Conservation (phyloP, 83 land plant genomes). For the Picea mariana region DNA sequence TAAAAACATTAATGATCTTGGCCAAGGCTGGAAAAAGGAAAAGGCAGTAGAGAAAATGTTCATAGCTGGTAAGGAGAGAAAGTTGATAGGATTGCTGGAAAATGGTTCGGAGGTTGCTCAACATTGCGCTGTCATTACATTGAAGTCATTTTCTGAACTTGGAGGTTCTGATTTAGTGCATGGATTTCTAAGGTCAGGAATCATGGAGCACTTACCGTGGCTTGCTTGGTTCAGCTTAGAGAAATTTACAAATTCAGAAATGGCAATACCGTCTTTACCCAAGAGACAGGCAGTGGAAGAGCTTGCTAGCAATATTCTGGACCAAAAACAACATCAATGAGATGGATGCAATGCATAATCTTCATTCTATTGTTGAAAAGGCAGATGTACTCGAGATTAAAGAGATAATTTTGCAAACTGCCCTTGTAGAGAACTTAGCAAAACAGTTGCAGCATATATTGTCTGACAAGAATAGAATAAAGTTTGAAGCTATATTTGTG, state of each 20-base stretch:
- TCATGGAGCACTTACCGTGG: constrained; percentile 39
- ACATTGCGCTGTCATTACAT: constrained; percentile 28
- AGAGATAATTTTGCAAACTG: constrained; percentile 31
- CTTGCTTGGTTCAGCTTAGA: constrained; percentile 36
- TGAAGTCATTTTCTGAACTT: constrained; percentile 43
- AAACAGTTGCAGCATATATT: no score
- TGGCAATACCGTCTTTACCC: constrained; percentile 16
- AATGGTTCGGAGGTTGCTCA: constrained; percentile 40
- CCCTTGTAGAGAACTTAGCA: constrained; percentile 9
- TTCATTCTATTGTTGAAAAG: constrained; percentile 35
- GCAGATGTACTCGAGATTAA: constrained; percentile 25
- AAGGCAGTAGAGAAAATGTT: constrained; percentile 29
- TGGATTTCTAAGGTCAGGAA: constrained; percentile 28
- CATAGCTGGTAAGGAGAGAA: constrained; percentile 34
- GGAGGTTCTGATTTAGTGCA: constrained; percentile 26
- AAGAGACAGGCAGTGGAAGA: constrained; percentile 28
- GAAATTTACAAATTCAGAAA: constrained; percentile 25
- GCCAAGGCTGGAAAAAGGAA: constrained; percentile 33
- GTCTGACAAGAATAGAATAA: no score
- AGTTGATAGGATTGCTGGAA: constrained; percentile 30
- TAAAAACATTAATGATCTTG: constrained; percentile 32
- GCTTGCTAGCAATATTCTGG: constrained; percentile 19
- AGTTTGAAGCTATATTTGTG: no score
- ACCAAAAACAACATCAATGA: constrained; percentile 20
- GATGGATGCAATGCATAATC: constrained; percentile 40